Conservation (phyloP, 75 land plant species). For the Selaginella tamariscina region DNA sequence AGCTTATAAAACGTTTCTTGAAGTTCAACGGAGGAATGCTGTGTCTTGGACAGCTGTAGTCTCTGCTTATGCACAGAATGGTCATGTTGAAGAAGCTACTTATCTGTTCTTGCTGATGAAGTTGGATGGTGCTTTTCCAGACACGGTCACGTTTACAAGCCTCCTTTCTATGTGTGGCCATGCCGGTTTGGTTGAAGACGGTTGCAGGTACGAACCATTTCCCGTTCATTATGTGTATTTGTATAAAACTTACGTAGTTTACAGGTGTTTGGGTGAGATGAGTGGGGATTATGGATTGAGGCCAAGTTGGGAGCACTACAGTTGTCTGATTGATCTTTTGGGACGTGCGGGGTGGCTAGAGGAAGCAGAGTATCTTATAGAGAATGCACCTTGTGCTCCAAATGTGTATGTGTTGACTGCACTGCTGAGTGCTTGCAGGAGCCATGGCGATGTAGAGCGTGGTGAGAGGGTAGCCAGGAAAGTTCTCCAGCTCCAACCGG, state of each 20-base stretch:
- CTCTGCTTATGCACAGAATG: background rate
- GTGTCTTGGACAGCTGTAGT: background rate
- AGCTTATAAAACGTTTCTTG: background rate
- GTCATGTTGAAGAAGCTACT: constrained; percentile 2
- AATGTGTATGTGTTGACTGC: background rate
- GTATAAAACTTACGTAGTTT: background rate
- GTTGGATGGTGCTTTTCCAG: background rate
- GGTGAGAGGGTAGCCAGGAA: background rate
- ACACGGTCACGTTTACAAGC: background rate
- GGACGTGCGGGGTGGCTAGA: constrained; percentile 15
- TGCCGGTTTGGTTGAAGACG: background rate
- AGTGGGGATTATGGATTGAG: background rate
- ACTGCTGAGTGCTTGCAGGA: constrained; percentile 14
- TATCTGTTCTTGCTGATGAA: constrained; percentile 6
- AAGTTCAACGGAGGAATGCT: background rate
- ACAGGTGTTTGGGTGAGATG: constrained; percentile 7
- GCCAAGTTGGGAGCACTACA: constrained; percentile 14
- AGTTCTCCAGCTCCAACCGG: background rate
- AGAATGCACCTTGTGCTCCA: constrained; percentile 9
- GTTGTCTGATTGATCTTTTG: constrained; percentile 17
- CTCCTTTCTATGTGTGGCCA: background rate
- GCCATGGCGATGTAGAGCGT: constrained; percentile 1
- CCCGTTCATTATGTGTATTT: too few relatives aligned
- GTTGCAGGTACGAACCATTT: too few relatives aligned
- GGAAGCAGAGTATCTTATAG: background rate